Evolutionary conservation across 495 filamentous ascomycete species (phyloP).

Genomic region (Daldinia caldariorum): DNA sequence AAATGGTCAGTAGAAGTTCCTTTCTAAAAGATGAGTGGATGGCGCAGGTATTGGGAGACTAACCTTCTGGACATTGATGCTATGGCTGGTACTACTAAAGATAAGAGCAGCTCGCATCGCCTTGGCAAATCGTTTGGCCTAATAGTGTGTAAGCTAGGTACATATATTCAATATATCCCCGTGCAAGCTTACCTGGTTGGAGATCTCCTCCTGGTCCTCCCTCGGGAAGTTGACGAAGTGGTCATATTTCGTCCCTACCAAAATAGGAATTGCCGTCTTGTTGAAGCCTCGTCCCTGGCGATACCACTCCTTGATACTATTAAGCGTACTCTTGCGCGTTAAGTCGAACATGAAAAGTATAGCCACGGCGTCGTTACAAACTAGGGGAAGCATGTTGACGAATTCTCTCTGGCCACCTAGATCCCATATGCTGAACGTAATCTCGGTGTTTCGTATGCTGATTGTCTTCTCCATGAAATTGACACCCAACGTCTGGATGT

Average conservation of each 20-base stretch:
- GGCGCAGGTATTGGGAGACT: constrained; percentile 8
- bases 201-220: constrained; percentile 98
- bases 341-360: constrained; percentile 99
- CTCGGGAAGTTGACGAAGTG: constrained; percentile 98
- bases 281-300: constrained; percentile 97
- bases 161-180: neutral
- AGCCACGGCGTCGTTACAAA: constrained; percentile 98
- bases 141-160: constrained; percentile 36
- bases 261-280: constrained; percentile 97
- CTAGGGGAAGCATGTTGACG: constrained; percentile 98
- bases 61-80: constrained; percentile 99
- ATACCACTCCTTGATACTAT: constrained; percentile 99
- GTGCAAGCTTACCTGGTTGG: constrained; percentile 75
- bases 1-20: constrained; percentile 27
- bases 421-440: constrained; percentile 99
- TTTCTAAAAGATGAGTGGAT: constrained; percentile 4
- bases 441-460: constrained; percentile 98
- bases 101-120: constrained; percentile 97
- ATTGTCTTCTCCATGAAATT: constrained; percentile 99
- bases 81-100: constrained; percentile 98
- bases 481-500: constrained; percentile 97
- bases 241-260: constrained; percentile 98
- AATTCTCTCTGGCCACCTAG: constrained; percentile 97
- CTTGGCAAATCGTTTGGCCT: constrained; percentile 96
- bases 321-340: constrained; percentile 95